phyloP scores from a whole-genome alignment of 768 basidiomycete species.

The Pleurotus djamor region DNA sequence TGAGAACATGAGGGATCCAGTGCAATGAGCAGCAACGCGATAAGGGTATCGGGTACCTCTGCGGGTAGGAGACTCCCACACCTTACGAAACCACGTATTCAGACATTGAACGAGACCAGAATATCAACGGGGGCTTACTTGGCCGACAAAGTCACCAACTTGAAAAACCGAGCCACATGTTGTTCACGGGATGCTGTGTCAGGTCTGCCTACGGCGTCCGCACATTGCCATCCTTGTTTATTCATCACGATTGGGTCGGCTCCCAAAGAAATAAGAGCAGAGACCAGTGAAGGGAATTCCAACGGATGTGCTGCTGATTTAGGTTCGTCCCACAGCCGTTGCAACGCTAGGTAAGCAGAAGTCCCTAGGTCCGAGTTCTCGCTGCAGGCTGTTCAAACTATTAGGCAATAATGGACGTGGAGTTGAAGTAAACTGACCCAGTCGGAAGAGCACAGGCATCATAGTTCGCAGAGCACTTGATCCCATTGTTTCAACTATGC shows the following conservation, averaged over 20 bases:
- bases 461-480: constrained; percentile 12
- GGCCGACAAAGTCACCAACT: constrained; percentile 39
- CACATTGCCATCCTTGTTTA: constrained; percentile 21
- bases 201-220: constrained; percentile 2
- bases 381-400: too few species aligned
- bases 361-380: constrained; percentile 13
- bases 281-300: constrained; percentile 29
- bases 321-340: constrained; percentile 25
- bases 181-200: constrained; percentile 21
- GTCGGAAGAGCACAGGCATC: constrained; percentile 36
- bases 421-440: too few species aligned
- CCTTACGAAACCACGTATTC: constrained; percentile 12
- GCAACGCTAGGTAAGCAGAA: constrained; percentile 30
- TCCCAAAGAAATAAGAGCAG: constrained; percentile 41
- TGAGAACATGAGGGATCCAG: constrained; percentile 49
- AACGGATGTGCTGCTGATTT: constrained; percentile 20
- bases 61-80: constrained; percentile 27
- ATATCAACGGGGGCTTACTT: constrained; percentile 32
- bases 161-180: constrained; percentile 37
- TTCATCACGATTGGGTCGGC: constrained; percentile 33
- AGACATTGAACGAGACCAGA: neutral
- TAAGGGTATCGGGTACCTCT: constrained; percentile 47
- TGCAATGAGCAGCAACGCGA: constrained; percentile 51
- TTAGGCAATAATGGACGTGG: too few species aligned
- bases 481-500: neutral